A percentile compares a stretch with the other conserved stretches of the same genome.
phyloP scores from a whole-genome alignment of 805 yeast species.

The Priceomyces medius region DNA sequence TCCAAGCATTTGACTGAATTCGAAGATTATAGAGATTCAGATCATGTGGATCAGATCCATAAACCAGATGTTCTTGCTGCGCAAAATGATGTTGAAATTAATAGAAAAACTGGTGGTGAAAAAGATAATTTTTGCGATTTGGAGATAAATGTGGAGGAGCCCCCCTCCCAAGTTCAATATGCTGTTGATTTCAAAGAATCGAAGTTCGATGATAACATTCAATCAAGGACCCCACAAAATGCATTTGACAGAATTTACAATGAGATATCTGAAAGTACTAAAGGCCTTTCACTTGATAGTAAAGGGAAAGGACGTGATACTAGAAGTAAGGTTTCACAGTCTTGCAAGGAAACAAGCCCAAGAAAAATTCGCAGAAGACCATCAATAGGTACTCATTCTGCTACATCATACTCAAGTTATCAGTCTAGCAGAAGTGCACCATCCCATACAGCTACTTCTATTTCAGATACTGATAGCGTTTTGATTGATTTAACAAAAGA shows the following conservation, averaged over 20 bases:
- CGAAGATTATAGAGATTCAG: too few species aligned
- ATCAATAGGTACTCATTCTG: constrained; percentile 5
- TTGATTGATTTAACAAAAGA: constrained; percentile 43
- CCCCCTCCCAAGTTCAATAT: constrained; percentile 37
- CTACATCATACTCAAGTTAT: constrained; percentile 22
- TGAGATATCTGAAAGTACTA: neutral
- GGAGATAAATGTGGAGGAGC: constrained; percentile 34
- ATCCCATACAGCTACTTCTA: constrained; percentile 25
- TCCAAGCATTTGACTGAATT: too few species aligned
- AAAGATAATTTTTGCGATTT: constrained; percentile 4
- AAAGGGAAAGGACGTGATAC: neutral
- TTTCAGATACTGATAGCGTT: constrained; percentile 38
- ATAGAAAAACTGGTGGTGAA: neutral
- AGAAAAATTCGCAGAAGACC: neutral
- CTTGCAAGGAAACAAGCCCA: neutral
- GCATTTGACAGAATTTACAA: neutral
- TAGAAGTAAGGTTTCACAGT: neutral
- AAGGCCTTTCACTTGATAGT: too few species aligned
- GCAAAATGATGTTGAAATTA: too few species aligned
- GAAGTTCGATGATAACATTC: neutral
- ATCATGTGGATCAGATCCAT: too few species aligned
- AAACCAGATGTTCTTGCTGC: too few species aligned
- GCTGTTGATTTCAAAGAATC: constrained; percentile 42
- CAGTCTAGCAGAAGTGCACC: constrained; percentile 26
- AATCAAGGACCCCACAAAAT: neutral